Evolutionary conservation across 257 asterid genomes (phyloP), one percentile per base, ranked within the genome.

Genomic region (Solanum chmielewskii): DNA sequence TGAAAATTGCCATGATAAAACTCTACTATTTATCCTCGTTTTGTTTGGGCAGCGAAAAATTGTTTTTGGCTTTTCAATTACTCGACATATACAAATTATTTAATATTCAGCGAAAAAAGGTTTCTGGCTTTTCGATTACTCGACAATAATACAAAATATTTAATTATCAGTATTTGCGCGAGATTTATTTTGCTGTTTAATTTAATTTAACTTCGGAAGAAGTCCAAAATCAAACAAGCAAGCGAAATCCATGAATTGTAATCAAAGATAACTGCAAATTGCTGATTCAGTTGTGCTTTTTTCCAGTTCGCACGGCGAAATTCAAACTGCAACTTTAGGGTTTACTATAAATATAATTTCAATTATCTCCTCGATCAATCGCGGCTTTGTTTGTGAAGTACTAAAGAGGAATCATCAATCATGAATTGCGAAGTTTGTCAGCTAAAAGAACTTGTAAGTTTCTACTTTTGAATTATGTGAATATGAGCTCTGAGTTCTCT

Each of bases 371-470:
- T 81, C 44, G 29, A 81, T 81, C 85, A 81, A 31, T 80, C 66
- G 42, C 25, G 25, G 64, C 16, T 29, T 44, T 78, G n/a, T 47
- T 78, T 45, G 0, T 45, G 39, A 78, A 77, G 31, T 25, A 45
- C 41, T 25, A 25, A 29, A 80, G 20, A 47, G 85, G 68, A 80
- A 80, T 80, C 29, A 31, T 31, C 20, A 29, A 81, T 81, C 70
- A 97, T 97, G 99, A 97, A 91, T 90, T 93, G 94, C 90, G 99
- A 95, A 88, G 96, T 92, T 86, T 97, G 94, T 88, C 98, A 95
- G 75, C 98, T 97, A 86, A 97, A 95, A 68, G 99, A 97, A 87
- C 98, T 96, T 83, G 99, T 97, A 90, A 92, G 95, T 88, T 21
- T 42, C 18, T 23, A 14, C 25, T 86, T 76, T 42, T 81, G 84